phyloP scores from a whole-genome alignment of 805 yeast species.

The Metschnikowia amazonensis region DNA sequence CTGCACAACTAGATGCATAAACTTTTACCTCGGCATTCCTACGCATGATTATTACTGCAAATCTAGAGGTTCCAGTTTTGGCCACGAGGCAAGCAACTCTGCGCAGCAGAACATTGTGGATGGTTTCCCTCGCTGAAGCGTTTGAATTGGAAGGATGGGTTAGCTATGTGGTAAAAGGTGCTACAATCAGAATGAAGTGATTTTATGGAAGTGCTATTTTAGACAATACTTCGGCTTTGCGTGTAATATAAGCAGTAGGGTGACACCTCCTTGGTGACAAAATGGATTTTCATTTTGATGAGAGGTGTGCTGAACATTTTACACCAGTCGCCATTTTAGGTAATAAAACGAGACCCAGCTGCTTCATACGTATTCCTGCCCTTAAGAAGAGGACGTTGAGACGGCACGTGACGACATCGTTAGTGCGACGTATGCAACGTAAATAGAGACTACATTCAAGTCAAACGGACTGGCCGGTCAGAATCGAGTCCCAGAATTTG shows the following conservation, averaged over 20 bases:
- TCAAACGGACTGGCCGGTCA: background rate
- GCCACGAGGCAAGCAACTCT: background rate
- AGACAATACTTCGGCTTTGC: no score
- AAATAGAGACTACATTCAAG: background rate
- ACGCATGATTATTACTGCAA: background rate
- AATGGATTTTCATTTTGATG: background rate
- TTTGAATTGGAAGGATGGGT: background rate
- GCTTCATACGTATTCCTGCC: background rate
- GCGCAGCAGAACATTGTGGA: background rate
- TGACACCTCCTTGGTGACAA: no score
- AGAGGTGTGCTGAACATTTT: background rate
- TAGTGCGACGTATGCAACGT: background rate
- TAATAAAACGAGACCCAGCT: background rate
- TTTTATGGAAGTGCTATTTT: no score
- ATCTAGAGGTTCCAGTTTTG: background rate
- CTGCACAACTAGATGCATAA: background rate
- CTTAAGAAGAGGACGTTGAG: background rate
- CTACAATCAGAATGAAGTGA: no score
- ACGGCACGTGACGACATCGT: background rate
- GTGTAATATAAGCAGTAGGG: no score
- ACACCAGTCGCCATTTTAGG: background rate
- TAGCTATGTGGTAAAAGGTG: no score
- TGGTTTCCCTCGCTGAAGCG: background rate
- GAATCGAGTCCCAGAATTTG: background rate
- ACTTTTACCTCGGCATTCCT: background rate